Evolutionary conservation across 163 green algal genomes (phyloP), one percentile per base, ranked within the genome.

Genomic region (Scenedesmus sp.): DNA sequence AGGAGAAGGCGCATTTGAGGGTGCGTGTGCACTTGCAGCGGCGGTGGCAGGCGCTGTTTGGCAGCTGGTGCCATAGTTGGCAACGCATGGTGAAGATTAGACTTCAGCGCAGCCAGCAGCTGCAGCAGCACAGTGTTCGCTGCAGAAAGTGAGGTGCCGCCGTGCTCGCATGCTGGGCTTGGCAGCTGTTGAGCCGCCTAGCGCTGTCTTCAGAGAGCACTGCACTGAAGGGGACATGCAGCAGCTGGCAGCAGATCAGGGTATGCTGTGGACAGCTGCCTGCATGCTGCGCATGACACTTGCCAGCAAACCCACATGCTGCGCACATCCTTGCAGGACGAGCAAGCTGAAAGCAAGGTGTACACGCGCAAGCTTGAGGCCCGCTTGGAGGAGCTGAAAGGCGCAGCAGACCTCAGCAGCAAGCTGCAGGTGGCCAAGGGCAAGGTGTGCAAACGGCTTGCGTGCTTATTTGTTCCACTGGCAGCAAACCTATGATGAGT

Each of bases 1-100:
- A 49, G 18, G 88, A 92, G 81, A 89, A 89, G 43, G 65, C n/a
- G 37, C 65, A 73, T 5, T 65, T 92, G 26, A 61, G 49, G 88
- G 88, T 92, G 65, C 51, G 81, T 15, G 26, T 59, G 79, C 42
- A 83, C 2, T 7, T 49, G 73, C 76, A 35, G 40, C 37, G 15
- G 9, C 79, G 16, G 42, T 43, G 24, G 2, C 24, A 65, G 18
- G 40, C 4, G 6, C 12, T 76, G 65, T 20, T 22, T 7, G 40
- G 65, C 65, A 76, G 30, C 30, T 65, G 24, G 79, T n/a, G 56
- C 56, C 43, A 26, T 40, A 3, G 18, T 4, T 7, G 0, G 24
- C 42, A 43, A 56, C 46, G 56, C 15, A 33, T 22, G 10, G 20
- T 4, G 22, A 20, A 70, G 13, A 26, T n/a, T 51, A 18, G 81